These are phyloP conservation scores for Thuja plicata DNA, from an alignment of 83 land plant genomes.

Conservation along the genomic window DNA sequence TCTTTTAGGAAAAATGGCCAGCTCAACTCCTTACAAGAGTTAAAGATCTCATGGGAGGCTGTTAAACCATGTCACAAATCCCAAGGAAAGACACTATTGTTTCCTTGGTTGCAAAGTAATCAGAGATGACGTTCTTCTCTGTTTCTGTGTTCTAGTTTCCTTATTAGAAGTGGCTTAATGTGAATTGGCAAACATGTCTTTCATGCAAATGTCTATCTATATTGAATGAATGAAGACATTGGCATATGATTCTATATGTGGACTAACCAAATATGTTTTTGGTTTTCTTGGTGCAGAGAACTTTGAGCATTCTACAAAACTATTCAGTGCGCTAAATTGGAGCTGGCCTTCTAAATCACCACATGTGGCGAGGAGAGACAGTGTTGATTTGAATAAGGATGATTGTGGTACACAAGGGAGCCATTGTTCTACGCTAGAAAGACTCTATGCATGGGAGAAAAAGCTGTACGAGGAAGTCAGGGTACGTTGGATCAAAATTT, in stretches of 20 bases:
- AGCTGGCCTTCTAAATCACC: conserved; percentile 32
- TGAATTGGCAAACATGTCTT: neutral
- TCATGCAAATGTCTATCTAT: neutral
- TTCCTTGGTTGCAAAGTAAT: neutral
- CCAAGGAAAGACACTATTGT: no score
- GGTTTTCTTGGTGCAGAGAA: conserved; percentile 30
- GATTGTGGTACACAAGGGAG: conserved; percentile 28
- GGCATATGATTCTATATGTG: neutral
- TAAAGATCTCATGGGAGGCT: no score
- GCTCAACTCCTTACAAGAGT: no score
- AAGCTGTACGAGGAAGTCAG: conserved; percentile 84
- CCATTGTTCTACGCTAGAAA: conserved; percentile 74
- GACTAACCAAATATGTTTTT: neutral
- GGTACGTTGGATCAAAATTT: conserved; percentile 33
- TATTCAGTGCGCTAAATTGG: conserved; percentile 44
- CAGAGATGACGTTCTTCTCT: neutral
- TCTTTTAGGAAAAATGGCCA: no score
- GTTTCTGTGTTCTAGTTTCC: neutral
- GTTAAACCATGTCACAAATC: no score
- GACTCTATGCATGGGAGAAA: conserved; percentile 92
- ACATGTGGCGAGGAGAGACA: conserved; percentile 10
- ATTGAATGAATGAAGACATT: neutral
- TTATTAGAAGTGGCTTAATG: neutral
- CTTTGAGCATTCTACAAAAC: conserved; percentile 31
- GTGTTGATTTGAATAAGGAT: neutral